Evolutionary conservation across 768 basidiomycete species (phyloP).

Genomic region (Nidula microcarpa): DNA sequence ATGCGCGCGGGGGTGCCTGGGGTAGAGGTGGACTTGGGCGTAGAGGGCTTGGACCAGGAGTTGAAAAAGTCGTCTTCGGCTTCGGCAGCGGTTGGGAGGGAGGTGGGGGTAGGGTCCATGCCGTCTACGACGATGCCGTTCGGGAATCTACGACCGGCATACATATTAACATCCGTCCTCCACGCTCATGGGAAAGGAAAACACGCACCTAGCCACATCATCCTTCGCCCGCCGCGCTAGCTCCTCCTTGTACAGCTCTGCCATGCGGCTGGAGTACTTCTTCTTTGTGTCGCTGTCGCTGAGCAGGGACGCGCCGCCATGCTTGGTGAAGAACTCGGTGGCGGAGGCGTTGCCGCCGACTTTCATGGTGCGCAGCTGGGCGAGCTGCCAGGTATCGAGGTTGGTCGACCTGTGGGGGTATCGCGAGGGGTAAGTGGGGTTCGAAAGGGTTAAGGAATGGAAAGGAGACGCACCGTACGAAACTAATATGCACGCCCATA

Average conservation of each 20-base stretch:
- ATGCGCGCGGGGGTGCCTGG: constrained; percentile 45
- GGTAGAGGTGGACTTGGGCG: constrained; percentile 44
- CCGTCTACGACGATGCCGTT: constrained; percentile 81
- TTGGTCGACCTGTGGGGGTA: constrained; percentile 76
- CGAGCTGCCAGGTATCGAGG: constrained; percentile 90
- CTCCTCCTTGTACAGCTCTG: constrained; percentile 91
- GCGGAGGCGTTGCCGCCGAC: constrained; percentile 89
- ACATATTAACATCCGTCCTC: no score
- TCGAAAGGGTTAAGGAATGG: background rate
- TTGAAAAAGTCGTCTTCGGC: constrained; percentile 94
- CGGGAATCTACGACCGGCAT: constrained; percentile 54
- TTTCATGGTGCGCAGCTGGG: constrained; percentile 94
- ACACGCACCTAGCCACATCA: constrained; percentile 61
- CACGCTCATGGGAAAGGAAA: background rate
- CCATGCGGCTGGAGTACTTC: constrained; percentile 83
- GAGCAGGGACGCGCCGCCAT: constrained; percentile 72
- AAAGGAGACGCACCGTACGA: constrained; percentile 69
- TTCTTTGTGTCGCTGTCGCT: constrained; percentile 78
- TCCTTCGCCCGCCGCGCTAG: constrained; percentile 76
- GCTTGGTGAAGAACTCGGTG: constrained; percentile 85
- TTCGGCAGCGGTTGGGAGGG: constrained; percentile 34
- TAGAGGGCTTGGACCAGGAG: constrained; percentile 88
- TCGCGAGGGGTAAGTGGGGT: background rate
- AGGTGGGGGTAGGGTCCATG: constrained; percentile 40
- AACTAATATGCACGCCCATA: constrained; percentile 97